A percentile compares a stretch with the other conserved stretches of the same genome.
These are phyloP conservation scores for Lentinula sp. DNA, from an alignment of 768 basidiomycete species.

Conservation along the genomic window DNA sequence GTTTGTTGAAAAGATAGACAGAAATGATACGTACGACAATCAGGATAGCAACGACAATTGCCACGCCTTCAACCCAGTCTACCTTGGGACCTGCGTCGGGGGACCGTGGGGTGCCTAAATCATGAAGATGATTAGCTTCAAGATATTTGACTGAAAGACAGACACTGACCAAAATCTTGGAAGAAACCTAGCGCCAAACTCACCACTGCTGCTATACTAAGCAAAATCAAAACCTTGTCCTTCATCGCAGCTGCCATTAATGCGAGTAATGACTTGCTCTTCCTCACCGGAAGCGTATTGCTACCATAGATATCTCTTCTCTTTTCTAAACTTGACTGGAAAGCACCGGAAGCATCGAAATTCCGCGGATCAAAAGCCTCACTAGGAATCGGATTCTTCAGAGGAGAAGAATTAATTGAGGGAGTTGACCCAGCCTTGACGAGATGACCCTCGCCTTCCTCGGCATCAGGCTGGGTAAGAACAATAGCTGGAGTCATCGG, in stretches of 20 bases:
- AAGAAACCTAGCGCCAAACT: slow-evolving; percentile 93
- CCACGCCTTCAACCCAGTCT: slow-evolving; percentile 96
- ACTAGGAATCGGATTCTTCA: slow-evolving; percentile 14
- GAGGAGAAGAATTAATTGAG: background rate
- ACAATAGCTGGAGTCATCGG: slow-evolving; percentile 21
- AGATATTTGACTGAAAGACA: slow-evolving; percentile 15
- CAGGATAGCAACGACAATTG: slow-evolving; percentile 68
- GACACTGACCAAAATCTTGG: slow-evolving; percentile 70
- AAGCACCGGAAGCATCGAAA: slow-evolving; percentile 17
- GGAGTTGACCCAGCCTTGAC: background rate
- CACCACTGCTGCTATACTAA: slow-evolving; percentile 88
- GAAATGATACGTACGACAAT: slow-evolving; percentile 53
- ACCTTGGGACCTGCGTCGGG: slow-evolving; percentile 62
- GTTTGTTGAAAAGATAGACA: background rate
- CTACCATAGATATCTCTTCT: slow-evolving; percentile 66
- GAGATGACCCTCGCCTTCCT: background rate
- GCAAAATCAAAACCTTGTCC: slow-evolving; percentile 88
- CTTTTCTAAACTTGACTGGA: slow-evolving; percentile 47
- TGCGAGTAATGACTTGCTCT: slow-evolving; percentile 60
- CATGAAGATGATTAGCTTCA: background rate
- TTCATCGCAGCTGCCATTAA: slow-evolving; percentile 86
- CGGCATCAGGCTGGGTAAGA: slow-evolving; percentile 23
- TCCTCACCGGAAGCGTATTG: slow-evolving; percentile 69
- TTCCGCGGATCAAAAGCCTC: slow-evolving; percentile 12
- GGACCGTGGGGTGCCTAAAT: slow-evolving; percentile 33